Conservation (phyloP, 2,329 filamentous ascomycete species). For the Myriosclerotinia curreyana region DNA sequence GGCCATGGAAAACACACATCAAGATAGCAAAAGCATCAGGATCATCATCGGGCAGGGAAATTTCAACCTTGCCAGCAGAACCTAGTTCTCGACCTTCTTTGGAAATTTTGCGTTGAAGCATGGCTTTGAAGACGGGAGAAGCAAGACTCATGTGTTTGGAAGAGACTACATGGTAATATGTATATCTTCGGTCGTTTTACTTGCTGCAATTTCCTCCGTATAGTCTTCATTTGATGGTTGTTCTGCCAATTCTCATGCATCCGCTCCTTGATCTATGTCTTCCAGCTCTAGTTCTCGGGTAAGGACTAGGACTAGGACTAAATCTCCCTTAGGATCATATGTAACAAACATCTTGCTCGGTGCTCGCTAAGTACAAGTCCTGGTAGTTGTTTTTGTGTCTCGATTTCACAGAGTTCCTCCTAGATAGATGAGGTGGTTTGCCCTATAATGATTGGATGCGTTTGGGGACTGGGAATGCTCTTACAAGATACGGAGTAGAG, state of each 20-base stretch:
- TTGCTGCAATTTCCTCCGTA: not conserved
- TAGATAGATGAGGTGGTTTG: too few relatives aligned
- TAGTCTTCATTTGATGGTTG: not conserved
- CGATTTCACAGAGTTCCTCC: too few relatives aligned
- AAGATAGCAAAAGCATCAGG: constrained; percentile 19
- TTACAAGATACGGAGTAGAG: not conserved
- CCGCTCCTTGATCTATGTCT: not conserved
- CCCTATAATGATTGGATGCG: not conserved
- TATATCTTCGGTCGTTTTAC: not conserved
- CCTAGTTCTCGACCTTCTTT: constrained; percentile 10
- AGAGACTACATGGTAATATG: constrained; percentile 19
- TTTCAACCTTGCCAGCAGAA: constrained; percentile 1
- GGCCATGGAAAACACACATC: constrained; percentile 8
- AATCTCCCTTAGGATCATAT: constrained; percentile 15
- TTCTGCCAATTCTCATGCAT: not conserved
- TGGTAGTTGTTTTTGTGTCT: too few relatives aligned
- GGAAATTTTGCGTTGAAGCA: constrained; percentile 14
- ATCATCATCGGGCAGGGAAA: constrained; percentile 19
- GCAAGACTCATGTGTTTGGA: constrained; percentile 20
- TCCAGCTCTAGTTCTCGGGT: not conserved
- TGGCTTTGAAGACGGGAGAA: constrained; percentile 19
- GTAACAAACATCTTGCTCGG: not conserved
- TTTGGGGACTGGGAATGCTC: not conserved
- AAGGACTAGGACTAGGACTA: constrained; percentile 13
- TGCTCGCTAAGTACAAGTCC: not conserved